Percentiles rank a stretch among this genome's conserved stretches.
Conservation (phyloP, 306 rosid genomes). For the Herpetospermum pedunculosum region DNA sequence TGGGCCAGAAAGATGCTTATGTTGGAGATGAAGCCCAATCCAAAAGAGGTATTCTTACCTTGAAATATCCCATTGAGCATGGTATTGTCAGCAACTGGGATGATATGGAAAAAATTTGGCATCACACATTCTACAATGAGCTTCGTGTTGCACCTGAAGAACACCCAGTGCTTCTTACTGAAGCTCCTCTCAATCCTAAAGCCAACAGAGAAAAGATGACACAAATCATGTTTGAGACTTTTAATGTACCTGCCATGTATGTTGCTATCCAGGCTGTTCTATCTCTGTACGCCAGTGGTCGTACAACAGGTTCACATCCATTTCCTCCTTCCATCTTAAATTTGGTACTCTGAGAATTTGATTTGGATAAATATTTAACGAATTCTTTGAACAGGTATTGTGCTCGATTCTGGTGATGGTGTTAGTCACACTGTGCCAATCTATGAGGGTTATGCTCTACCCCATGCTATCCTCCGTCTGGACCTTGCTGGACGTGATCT, state of each 20-base stretch:
- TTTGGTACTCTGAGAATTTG: background rate
- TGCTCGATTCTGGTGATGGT: conserved; percentile 95
- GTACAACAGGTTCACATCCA: conserved; percentile 67
- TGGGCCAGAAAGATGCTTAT: conserved; percentile 98
- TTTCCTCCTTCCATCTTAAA: background rate
- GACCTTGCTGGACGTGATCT: conserved; percentile 99
- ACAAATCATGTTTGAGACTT: conserved; percentile 96
- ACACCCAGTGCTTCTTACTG: conserved; percentile 95
- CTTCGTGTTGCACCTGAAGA: conserved; percentile 98
- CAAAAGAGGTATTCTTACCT: conserved; percentile 92
- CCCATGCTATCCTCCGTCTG: conserved; percentile 90
- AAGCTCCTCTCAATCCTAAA: conserved; percentile 96
- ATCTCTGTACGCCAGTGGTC: conserved; percentile 95
- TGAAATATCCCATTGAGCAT: conserved; percentile 93
- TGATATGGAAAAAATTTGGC: conserved; percentile 99
- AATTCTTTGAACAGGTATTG: conserved; percentile 48
- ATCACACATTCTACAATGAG: conserved; percentile 95
- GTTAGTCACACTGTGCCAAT: conserved; percentile 97
- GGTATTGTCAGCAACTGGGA: conserved; percentile 99
- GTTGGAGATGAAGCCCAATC: conserved; percentile 98
- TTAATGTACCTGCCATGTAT: conserved; percentile 96
- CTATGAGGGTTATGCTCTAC: conserved; percentile 94
- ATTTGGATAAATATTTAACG: background rate
- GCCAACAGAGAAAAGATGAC: conserved; percentile 99
- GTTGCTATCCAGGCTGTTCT: conserved; percentile 96